Evolutionary conservation across 2,329 filamentous ascomycete species (phyloP).

Genomic region (Colletotrichum agaves): DNA sequence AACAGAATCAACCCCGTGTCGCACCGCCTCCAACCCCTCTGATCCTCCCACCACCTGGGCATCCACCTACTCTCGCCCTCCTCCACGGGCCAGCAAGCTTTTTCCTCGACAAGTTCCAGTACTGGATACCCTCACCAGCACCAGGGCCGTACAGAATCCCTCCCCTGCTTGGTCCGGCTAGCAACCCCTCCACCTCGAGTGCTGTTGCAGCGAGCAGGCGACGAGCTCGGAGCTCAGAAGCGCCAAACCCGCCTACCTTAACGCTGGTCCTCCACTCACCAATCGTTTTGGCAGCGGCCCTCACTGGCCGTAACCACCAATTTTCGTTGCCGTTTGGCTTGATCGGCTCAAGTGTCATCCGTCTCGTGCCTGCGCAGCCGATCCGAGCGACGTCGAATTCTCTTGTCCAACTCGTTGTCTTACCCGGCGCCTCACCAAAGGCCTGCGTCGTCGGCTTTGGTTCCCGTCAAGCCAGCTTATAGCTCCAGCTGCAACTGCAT

Average conservation of each 20-base stretch:
- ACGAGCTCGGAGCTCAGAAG: conserved; percentile 25
- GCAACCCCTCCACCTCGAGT: background rate
- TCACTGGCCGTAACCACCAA: background rate
- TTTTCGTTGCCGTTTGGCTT: background rate
- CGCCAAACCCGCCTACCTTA: conserved; percentile 28
- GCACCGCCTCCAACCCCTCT: conserved; percentile 19
- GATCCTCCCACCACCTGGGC: conserved; percentile 14
- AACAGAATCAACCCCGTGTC: conserved; percentile 5
- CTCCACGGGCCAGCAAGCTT: conserved; percentile 13
- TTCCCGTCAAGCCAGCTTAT: background rate
- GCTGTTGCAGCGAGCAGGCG: background rate
- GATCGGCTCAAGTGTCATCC: background rate
- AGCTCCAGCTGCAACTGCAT: background rate
- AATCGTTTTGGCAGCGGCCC: background rate
- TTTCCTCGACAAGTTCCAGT: conserved; percentile 14
- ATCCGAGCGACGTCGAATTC: background rate
- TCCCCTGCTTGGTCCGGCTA: background rate
- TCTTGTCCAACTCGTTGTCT: no score
- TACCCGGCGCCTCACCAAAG: background rate
- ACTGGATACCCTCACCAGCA: conserved; percentile 5
- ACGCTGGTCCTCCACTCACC: conserved; percentile 18
- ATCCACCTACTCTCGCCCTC: background rate
- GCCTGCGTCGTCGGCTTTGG: background rate
- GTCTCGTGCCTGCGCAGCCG: background rate
- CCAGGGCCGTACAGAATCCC: background rate